Evolutionary conservation across 768 basidiomycete genomes (phyloP), one percentile per base, ranked within the genome.

Genomic region (Pisolithus sp.): DNA sequence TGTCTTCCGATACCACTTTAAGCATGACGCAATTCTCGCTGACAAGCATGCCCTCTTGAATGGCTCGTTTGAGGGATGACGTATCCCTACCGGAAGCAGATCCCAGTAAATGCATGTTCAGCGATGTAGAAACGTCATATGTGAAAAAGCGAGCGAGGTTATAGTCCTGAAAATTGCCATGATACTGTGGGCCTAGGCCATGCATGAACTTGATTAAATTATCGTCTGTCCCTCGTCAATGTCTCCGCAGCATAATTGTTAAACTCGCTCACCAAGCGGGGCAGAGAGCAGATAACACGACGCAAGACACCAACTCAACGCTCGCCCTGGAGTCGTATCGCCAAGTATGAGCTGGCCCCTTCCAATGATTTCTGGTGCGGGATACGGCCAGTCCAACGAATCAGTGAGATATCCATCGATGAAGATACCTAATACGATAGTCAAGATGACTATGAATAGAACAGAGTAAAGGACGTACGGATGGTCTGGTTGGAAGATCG

Each of bases 41-140:
- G 28, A 81, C 60, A 2, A 68, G 59, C 2, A 69, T 36, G 1
- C 79, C 78, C 34, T 74, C 68, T 51, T 68, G 70, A 50, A 79
- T 61, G 0, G 68, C 74, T 41, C 68, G 68, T 43, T 69, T 66
- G 23, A 79, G 59, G 3, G 66, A 55, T 44, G 53, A 78, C 59
- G 10, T 62, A 56, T 13, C 62, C 49, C 46, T 78, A 71, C 7
- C 67, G 57, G 46, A 79, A 60, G 12, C 75, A 73, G 53, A 76
- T 61, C 4, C 79, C 76, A 76, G 73, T 17, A 93, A 69, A 57
- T 82, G 82, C 74, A 93, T 88, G 62, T 88, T 91, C 49, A 93
- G 73, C 0, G 89, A 89, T 0, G 90, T 89, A 5, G 85, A 81
- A 0, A 87, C 86, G 57, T 90, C 86, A 64, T 93, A 93, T 0